Evolutionary conservation across 441 rosid genomes (phyloP).

Genomic region (Arabidopsis hybrid): DNA sequence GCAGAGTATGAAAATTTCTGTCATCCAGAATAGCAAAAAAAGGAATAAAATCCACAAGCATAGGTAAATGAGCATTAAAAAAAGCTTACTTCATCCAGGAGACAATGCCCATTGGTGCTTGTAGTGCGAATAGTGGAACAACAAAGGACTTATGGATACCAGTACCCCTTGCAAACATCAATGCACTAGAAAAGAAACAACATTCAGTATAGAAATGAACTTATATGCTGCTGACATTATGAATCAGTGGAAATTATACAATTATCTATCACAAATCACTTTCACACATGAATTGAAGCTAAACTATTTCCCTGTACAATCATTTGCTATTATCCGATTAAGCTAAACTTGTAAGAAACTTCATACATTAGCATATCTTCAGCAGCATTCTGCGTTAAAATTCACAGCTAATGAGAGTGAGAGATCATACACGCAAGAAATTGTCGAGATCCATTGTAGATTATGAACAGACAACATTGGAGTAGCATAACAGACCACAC

Average conservation of each 20-base stretch:
- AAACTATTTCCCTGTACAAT: neutral
- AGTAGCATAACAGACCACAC: conserved; percentile 69
- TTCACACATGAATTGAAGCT: neutral
- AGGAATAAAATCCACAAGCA: conserved; percentile 3
- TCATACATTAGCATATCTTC: neutral
- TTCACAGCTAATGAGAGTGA: neutral
- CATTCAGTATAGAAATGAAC: conserved; percentile 12
- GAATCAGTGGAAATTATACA: neutral
- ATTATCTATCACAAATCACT: conserved; percentile 6
- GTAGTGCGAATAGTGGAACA: conserved; percentile 81
- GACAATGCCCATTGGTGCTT: conserved; percentile 68
- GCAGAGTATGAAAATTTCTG: neutral
- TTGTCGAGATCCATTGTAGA: conserved; percentile 77
- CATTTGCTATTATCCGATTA: neutral
- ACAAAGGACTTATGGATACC: conserved; percentile 76
- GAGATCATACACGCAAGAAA: conserved; percentile 67
- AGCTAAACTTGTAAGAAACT: conserved; percentile 31
- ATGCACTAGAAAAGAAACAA: conserved; percentile 51
- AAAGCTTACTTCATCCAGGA: conserved; percentile 84
- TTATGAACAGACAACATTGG: conserved; percentile 56
- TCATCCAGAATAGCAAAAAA: neutral
- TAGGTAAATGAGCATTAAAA: neutral
- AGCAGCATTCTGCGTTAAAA: neutral
- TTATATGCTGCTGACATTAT: conserved; percentile 1
- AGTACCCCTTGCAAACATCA: conserved; percentile 82